Conservation (phyloP, 139 green algal species). For the Coelastrella sp. region DNA sequence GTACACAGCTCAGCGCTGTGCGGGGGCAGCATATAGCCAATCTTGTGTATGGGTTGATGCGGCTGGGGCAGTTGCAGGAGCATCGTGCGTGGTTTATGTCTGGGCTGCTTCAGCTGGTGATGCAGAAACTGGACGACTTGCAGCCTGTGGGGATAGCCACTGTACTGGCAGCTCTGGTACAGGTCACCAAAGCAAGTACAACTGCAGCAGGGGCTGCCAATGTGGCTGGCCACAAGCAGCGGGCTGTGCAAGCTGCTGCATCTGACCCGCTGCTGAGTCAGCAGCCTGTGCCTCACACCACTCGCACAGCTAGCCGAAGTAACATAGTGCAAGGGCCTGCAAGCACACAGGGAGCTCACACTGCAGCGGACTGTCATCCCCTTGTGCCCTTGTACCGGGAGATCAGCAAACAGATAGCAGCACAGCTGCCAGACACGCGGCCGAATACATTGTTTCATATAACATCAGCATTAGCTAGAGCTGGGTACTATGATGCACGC, state of each 20-base stretch:
- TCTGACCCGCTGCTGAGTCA: neutral
- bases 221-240: neutral
- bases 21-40: conserved; percentile 22
- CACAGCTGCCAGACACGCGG: neutral
- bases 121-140: conserved; percentile 54
- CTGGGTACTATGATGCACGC: conserved; percentile 26
- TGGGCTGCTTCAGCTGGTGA: conserved; percentile 25
- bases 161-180: conserved; percentile 41
- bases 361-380: neutral
- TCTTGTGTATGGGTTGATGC: conserved; percentile 38
- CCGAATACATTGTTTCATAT: neutral
- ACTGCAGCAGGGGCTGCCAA: neutral
- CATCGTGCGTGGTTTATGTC: neutral
- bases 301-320: no score
- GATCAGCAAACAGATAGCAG: neutral
- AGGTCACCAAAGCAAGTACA: neutral
- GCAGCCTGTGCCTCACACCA: no score
- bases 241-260: neutral
- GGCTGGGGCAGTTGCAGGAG: conserved; percentile 18
- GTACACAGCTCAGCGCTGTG: neutral
- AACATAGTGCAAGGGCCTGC: no score
- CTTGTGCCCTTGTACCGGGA: neutral
- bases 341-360: neutral
- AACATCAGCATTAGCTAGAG: neutral
- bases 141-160: conserved; percentile 50